These are phyloP conservation scores for Purshia tridentata DNA, from an alignment of 306 rosid species.

Conservation along the genomic window DNA sequence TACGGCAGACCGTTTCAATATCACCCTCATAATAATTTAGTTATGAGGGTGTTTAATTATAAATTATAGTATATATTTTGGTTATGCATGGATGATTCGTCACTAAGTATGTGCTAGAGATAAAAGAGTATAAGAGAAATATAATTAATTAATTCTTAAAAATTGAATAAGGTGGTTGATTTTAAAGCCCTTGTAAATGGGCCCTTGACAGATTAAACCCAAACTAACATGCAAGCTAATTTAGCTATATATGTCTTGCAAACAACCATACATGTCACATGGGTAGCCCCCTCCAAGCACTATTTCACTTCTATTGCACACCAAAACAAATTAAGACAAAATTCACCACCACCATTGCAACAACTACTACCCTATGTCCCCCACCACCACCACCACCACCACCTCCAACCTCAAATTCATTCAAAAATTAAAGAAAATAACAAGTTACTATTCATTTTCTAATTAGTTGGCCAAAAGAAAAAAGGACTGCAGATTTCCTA, in stretches of 20 bases:
- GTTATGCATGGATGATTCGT: too few species aligned
- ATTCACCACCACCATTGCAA: background rate
- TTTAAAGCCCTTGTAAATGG: constrained; percentile 23
- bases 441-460: too few species aligned
- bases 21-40: too few species aligned
- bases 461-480: too few species aligned
- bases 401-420: background rate
- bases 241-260: constrained; percentile 39
- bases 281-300: constrained; percentile 50
- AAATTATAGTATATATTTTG: too few species aligned
- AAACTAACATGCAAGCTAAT: constrained; percentile 44
- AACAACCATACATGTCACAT: constrained; percentile 67
- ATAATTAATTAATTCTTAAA: too few species aligned
- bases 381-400: constrained; percentile 29
- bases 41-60: too few species aligned
- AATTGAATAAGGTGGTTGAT: background rate
- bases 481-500: too few species aligned
- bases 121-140: too few species aligned
- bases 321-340: constrained; percentile 31
- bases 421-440: too few species aligned
- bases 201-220: constrained; percentile 50
- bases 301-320: constrained; percentile 46
- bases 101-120: too few species aligned
- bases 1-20: too few species aligned
- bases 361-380: background rate